Conservation (phyloP, 2,329 filamentous ascomycete species). For the Colletotrichum eremochloae region DNA sequence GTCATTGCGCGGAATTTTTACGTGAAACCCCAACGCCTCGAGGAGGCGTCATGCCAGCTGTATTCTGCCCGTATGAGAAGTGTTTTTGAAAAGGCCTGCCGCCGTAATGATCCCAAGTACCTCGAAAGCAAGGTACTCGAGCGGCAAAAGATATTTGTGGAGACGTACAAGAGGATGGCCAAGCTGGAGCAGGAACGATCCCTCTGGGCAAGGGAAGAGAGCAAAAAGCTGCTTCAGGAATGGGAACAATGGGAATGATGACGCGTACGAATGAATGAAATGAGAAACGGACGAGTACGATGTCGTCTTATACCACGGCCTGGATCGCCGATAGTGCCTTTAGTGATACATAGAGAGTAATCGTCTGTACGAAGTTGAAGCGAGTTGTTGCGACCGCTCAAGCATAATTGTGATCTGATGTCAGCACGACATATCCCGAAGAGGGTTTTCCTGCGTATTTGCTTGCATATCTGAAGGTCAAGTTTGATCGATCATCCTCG, state of each 20-base stretch:
- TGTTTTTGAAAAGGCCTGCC: constrained; percentile 76
- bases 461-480: not conserved
- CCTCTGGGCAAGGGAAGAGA: constrained; percentile 58
- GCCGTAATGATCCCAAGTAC: constrained; percentile 75
- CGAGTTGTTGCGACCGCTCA: not conserved
- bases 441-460: not conserved
- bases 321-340: constrained; percentile 12
- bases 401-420: not conserved
- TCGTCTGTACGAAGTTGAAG: constrained; percentile 23
- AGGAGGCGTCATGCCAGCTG: constrained; percentile 77
- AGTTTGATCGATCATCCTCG: not conserved
- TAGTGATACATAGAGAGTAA: constrained; percentile 31
- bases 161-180: constrained; percentile 68
- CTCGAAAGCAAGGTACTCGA: constrained; percentile 70
- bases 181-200: constrained; percentile 55
- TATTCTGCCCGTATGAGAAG: constrained; percentile 85
- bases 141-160: constrained; percentile 70
- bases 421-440: no score
- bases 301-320: constrained; percentile 32
- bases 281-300: constrained; percentile 36
- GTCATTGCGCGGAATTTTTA: constrained; percentile 76
- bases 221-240: constrained; percentile 65
- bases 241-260: constrained; percentile 70
- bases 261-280: constrained; percentile 39
- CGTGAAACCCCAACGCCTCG: constrained; percentile 68